phyloP scores from a whole-genome alignment of 2,329 filamentous ascomycete genomes.

The Ophiostoma himal-ulmi region DNA sequence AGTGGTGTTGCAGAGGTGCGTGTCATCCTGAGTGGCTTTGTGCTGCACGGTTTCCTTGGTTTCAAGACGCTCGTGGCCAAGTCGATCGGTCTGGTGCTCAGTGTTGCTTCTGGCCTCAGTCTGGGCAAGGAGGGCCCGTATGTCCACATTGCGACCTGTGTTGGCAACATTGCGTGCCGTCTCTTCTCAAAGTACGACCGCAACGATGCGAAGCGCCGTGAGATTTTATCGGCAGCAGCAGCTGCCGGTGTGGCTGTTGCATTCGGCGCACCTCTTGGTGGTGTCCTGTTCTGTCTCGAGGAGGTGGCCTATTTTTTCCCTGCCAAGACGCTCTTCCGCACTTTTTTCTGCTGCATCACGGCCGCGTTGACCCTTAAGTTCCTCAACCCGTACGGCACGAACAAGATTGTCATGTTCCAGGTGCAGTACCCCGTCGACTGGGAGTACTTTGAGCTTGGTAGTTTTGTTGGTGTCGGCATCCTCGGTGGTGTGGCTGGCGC shows the following conservation, averaged over 20 bases:
- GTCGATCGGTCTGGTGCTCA: constrained; percentile 73
- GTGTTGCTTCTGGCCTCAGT: constrained; percentile 86
- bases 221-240: constrained; percentile 87
- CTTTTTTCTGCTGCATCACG: constrained; percentile 96
- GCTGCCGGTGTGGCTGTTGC: constrained; percentile 90
- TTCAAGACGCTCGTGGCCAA: constrained; percentile 83
- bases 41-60: constrained; percentile 91
- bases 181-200: constrained; percentile 90
- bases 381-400: constrained; percentile 89
- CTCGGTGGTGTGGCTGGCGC: constrained; percentile 81
- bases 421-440: constrained; percentile 87
- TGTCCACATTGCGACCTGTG: constrained; percentile 93
- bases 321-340: constrained; percentile 92
- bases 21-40: constrained; percentile 95
- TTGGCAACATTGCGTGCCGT: constrained; percentile 91
- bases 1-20: constrained; percentile 96
- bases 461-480: constrained; percentile 80
- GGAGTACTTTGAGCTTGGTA: constrained; percentile 84
- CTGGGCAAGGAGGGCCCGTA: constrained; percentile 93
- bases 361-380: constrained; percentile 90
- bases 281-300: constrained; percentile 87
- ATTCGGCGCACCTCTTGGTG: constrained; percentile 81
- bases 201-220: constrained; percentile 90
- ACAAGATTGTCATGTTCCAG: constrained; percentile 95
- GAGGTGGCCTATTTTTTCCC: constrained; percentile 98